Base-by-base conservation (phyloP, 805 yeast genomes). In the Sugiyamaella boreocaroliniensis region DNA sequence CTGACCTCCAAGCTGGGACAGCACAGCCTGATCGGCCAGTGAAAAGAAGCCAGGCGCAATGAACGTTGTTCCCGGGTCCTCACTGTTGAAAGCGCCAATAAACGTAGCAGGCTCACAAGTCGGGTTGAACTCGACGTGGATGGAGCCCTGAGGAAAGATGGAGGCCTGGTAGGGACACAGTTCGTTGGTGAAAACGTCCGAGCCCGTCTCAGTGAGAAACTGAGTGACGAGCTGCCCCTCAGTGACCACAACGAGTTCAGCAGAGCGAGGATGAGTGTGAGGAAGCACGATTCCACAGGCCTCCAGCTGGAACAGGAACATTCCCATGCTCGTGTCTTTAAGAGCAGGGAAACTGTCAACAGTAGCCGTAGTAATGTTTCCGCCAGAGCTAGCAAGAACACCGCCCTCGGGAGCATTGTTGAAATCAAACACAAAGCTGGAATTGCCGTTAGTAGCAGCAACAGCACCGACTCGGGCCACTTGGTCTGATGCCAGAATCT, bases 221-320 rank as follows among this genome's bases (percentile, higher is more conserved):
- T 55, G 58, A 9, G 59, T 55, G 10, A 41, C 20, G 14, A 57
- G 16, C 22, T 44, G 37, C 10, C 60, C 60, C 26, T 55, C 53
- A 29, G 57, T 55, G 42, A 57, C 59, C 18, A 53, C 49, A 10
- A 57, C 40, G 19, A 48, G 45, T 43, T 57, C 60, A 18, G 55
- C 48, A 9, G 59, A 55, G 34, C 60, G 43, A 18, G 59, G 59
- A 37, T 55, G 60, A n/a, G 47, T 40, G 45, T 54, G 59, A 16
- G 60, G 59, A 10, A 51, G 54, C 15, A 57, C 57, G 34, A 57
- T 43, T 2, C 56, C 59, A 47, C 60, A 57, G 2, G 60, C 57
- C 2, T 53, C 57, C 2, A 57, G 47, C 37, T 49, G 50, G 49
- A 55, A 54, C 22, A 53, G 40, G 40, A 51, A 45, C 49, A 55